Evolutionary conservation across 225 moss, liverwort and hornwort genomes (phyloP).

Genomic region (Pseudisothecium myosuroides): DNA sequence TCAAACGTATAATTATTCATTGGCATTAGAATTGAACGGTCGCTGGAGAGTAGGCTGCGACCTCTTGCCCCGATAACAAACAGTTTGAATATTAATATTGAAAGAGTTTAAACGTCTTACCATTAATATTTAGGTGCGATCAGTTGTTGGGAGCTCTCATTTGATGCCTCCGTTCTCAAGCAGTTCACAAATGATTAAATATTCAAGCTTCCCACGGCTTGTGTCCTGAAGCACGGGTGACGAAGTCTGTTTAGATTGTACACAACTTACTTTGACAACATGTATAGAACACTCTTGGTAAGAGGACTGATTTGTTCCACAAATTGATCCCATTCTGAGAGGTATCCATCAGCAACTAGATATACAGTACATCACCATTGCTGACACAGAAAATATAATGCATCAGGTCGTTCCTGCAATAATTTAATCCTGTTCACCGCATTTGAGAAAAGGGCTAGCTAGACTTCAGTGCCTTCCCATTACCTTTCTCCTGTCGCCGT

Average conservation of each 20-base stretch:
- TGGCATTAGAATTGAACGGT: not conserved
- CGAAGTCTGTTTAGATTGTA: not conserved
- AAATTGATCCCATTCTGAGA: not conserved
- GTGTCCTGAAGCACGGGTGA: not conserved
- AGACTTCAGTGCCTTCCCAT: not conserved
- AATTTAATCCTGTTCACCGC: not conserved
- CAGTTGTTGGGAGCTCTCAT: not conserved
- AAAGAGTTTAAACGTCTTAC: not conserved
- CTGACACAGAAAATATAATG: not conserved
- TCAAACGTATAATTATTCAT: not conserved
- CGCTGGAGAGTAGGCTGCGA: not conserved
- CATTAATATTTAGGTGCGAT: not conserved
- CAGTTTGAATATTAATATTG: not conserved
- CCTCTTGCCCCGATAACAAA: not conserved
- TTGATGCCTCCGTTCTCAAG: not conserved
- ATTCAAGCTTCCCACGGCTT: not conserved
- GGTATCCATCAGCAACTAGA: not conserved
- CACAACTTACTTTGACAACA: not conserved
- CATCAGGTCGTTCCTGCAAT: not conserved
- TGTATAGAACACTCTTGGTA: not conserved
- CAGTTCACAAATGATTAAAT: not conserved
- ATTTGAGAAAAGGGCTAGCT: not conserved
- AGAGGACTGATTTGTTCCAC: not conserved
- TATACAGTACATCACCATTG: not conserved
- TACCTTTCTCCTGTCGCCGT: not conserved